Base-by-base conservation (phyloP, 1,139 yeast genomes). In the Yamadazyma atlantica region DNA sequence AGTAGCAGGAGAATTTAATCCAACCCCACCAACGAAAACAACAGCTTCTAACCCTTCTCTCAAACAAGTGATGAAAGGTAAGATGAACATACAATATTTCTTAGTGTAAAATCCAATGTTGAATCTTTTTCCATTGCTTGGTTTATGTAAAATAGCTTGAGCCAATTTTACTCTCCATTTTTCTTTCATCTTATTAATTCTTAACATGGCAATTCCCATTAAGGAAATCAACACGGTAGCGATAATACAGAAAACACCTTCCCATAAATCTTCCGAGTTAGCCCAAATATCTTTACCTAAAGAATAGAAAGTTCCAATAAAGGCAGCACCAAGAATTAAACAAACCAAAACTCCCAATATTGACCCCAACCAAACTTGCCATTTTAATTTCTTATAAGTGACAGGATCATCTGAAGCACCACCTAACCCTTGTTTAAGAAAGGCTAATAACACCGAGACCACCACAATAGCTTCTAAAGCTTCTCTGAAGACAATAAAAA, bases 11-110 rank as follows among this genome's bases (percentile, higher is more conserved):
- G 42, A 37, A 34, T 38, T 40, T 24, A 89, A 75, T 48, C 95
- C 95, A 31, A 89, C 86, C 54, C 96, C 96, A 29, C 96, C 96
- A 40, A 88, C 83, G 55, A 87, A 87, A 17, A 87, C 90, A 35
- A 88, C 92, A 2, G 95, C 96, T 68, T 88, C 96, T 47, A 88
- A 69, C 46, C 96, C 96, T 72, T 88, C 96, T 69, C 96, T 79
- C 44, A 88, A 70, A 36, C 88, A 84, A 15, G 96, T 88, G 50
- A 88, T 73, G 49, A 85, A 81, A 12, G 96, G 96, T 48, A 88
- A 66, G 39, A 87, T 60, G 45, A 82, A 86, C 80, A 88, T 73
- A 33, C 89, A 82, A 59, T 87, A 86, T 58, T 82, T 82, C 55
- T 78, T 67, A 29, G 78, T 62, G 37, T 66, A 62, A 47, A 60